Percentiles rank a stretch among this genome's conserved stretches.
phyloP scores from a whole-genome alignment of 78 protist species.

The Dictyostelium intermedium region DNA sequence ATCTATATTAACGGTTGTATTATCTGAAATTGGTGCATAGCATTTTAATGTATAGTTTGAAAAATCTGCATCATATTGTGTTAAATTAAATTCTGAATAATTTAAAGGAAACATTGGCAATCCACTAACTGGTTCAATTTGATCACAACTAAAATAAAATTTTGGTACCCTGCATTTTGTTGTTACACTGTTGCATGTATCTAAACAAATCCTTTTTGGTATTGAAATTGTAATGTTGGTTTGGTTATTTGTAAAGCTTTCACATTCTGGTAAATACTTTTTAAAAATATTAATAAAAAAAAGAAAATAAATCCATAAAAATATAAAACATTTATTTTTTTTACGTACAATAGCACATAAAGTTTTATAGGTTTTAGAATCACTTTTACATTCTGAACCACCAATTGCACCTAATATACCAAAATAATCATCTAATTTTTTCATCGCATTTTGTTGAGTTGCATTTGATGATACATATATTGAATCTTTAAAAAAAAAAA shows the following conservation, averaged over 20 bases:
- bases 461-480: slow-evolving; percentile 13
- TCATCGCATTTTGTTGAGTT: background rate
- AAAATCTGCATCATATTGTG: background rate
- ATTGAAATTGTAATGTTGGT: background rate
- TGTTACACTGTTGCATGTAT: background rate
- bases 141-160: background rate
- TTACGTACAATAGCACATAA: slow-evolving; percentile 2
- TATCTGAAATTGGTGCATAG: background rate
- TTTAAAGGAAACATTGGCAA: background rate
- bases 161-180: background rate
- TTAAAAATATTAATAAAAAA: too few species aligned
- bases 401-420: background rate
- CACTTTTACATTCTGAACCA: background rate
- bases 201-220: background rate
- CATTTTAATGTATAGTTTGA: background rate
- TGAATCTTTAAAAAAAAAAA: background rate
- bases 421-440: background rate
- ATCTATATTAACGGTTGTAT: background rate
- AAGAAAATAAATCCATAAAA: too few species aligned
- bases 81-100: background rate
- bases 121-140: background rate
- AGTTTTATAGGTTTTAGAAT: background rate
- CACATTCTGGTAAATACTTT: background rate
- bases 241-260: background rate
- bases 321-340: too few species aligned